These are phyloP conservation scores for Vitis hybrid DNA, from an alignment of 177 flowering plant species.

Conservation along the genomic window DNA sequence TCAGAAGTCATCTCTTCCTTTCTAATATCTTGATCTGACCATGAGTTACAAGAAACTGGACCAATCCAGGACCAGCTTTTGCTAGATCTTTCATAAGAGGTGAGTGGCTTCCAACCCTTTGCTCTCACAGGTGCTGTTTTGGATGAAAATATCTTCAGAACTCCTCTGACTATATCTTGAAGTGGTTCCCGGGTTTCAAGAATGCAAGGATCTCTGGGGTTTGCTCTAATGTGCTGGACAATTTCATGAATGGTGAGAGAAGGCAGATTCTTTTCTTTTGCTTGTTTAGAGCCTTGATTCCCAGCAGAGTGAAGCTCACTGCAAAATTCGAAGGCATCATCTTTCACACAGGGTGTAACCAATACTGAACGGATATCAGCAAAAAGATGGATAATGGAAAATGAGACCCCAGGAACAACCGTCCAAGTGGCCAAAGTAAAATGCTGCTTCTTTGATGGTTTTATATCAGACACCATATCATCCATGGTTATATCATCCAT, in stretches of 20 bases:
- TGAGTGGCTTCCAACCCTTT: constrained; percentile 80
- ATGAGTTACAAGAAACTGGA: constrained; percentile 44
- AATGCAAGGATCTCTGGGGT: constrained; percentile 96
- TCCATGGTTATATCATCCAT: constrained; percentile 17
- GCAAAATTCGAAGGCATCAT: constrained; percentile 23
- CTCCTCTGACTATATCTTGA: constrained; percentile 94
- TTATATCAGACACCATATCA: constrained; percentile 49
- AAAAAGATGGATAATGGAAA: constrained; percentile 93
- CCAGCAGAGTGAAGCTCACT: constrained; percentile 30
- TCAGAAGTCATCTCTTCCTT: constrained; percentile 81
- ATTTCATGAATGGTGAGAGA: constrained; percentile 84
- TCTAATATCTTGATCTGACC: constrained; percentile 44
- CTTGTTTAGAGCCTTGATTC: constrained; percentile 26
- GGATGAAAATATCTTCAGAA: constrained; percentile 80
- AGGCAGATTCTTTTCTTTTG: constrained; percentile 44
- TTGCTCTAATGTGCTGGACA: constrained; percentile 78
- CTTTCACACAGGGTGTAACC: constrained; percentile 48
- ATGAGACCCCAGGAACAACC: constrained; percentile 81
- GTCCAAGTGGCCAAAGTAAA: constrained; percentile 82
- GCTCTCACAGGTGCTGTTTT: constrained; percentile 95
- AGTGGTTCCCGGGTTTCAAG: constrained; percentile 96
- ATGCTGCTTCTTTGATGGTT: constrained; percentile 54
- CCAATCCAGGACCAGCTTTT: constrained; percentile 95
- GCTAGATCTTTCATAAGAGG: constrained; percentile 58
- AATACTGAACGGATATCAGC: constrained; percentile 90